A percentile compares a stretch with the other conserved stretches of the same genome.
These are phyloP conservation scores for Trypanosoma mega DNA, from an alignment of 208 protist genomes.

Conservation along the genomic window DNA sequence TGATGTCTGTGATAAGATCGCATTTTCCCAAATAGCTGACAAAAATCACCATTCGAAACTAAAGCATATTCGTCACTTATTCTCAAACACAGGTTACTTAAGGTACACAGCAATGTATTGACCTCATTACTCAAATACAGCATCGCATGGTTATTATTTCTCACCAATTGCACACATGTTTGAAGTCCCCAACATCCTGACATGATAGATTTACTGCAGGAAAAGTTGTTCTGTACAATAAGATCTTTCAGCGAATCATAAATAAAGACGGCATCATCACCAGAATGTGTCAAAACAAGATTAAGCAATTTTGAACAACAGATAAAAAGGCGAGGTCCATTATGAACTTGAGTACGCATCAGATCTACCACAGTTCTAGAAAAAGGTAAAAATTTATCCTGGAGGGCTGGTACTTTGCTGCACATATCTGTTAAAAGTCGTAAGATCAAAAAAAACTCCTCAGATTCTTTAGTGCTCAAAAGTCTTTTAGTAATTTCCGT, in stretches of 20 bases:
- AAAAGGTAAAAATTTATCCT: constrained; percentile 10
- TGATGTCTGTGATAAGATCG: constrained; percentile 19
- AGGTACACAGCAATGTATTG: constrained; percentile 6
- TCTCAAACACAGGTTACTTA: constrained; percentile 13
- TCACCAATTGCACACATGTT: constrained; percentile 13
- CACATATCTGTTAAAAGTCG: constrained; percentile 19
- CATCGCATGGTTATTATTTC: background rate
- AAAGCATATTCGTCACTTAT: constrained; percentile 13
- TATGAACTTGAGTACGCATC: constrained; percentile 13
- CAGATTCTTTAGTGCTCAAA: background rate
- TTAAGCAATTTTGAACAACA: constrained; percentile 14
- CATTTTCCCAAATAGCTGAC: constrained; percentile 14
- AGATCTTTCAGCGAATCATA: constrained; percentile 3
- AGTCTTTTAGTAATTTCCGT: constrained; percentile 20
- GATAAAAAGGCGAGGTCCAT: constrained; percentile 16
- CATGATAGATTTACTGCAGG: constrained; percentile 15
- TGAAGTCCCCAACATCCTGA: constrained; percentile 27
- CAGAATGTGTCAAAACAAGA: constrained; percentile 5
- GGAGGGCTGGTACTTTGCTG: constrained; percentile 19
- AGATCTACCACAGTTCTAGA: constrained; percentile 13
- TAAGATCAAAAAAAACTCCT: constrained; percentile 18
- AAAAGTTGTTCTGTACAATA: constrained; percentile 15
- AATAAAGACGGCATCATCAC: constrained; percentile 9
- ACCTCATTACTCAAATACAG: constrained; percentile 3
- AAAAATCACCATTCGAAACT: constrained; percentile 12